Evolutionary conservation across 768 basidiomycete species (phyloP), one percentile per base, ranked within the genome.

Genomic region (Pleurotus cornucopiae): DNA sequence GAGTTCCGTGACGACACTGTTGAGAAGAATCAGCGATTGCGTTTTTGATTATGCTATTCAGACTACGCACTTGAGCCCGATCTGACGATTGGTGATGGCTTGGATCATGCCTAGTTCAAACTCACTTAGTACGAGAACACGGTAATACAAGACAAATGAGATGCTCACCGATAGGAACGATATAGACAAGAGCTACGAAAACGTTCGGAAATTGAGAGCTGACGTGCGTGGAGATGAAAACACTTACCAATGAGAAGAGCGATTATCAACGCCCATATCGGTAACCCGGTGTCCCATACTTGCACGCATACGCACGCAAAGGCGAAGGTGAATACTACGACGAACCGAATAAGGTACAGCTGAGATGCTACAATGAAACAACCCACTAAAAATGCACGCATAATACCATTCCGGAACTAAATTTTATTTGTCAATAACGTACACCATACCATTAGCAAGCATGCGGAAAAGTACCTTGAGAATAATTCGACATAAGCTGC

Each of bases 61-160:
- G 39, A 38, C n/a, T 4, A 64, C 73, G 54, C 46, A 79, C 77
- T 79, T 79, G 48, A 79, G 66, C 38, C 64, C 87, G 54, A 90
- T 76, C 68, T 89, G 86, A 63, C 88, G 84, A 67, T 91, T 91
- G 26, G 89, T 91, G 60, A 90, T 82, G 1, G 88, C 88, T 62
- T 89, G 84, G 58, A 91, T 89, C 81, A 89, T 84, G 60, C 75
- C 74, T 71, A 49, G 30, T 47, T 20, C 18, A 34, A 39, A 30
- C 23, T 21, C 52, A 44, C 58, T 40, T 45, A 38, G 26, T 6
- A 14, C 11, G 30, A 1, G 5, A 18, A 7, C 46, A 13, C 45
- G 20, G 13, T 20, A 23, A 43, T 37, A 43, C 21, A 20, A 46
- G 41, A 48, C 16, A 45, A 12, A 21, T 18, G 30, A 18, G 16